Percentiles rank a stretch among this genome's conserved stretches.
These are phyloP conservation scores for Asterochloris erici DNA, from an alignment of 139 green algal genomes.

Conservation along the genomic window DNA sequence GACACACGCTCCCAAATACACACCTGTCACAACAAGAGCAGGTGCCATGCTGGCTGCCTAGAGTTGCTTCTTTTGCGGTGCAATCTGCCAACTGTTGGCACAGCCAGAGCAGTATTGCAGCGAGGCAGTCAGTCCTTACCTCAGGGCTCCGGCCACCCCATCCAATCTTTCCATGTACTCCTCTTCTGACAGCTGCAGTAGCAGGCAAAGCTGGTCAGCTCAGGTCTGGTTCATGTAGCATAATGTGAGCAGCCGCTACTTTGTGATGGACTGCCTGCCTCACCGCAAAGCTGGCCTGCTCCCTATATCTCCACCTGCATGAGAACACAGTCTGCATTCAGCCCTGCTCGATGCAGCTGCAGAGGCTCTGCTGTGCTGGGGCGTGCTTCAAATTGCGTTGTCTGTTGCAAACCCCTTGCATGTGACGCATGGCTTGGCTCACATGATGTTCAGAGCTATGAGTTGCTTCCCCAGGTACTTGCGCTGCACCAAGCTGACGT, in stretches of 20 bases:
- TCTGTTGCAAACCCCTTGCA: too few relatives aligned
- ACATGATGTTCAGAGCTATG: conserved; percentile 29
- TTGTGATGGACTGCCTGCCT: background rate
- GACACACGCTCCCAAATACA: background rate
- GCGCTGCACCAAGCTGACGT: conserved; percentile 19
- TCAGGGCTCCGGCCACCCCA: conserved; percentile 2
- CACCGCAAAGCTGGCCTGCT: conserved; percentile 19
- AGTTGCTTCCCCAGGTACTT: conserved; percentile 14
- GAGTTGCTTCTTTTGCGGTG: background rate
- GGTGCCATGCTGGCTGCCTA: background rate
- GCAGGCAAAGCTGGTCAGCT: background rate
- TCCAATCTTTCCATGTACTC: conserved; percentile 22
- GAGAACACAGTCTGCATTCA: too few relatives aligned
- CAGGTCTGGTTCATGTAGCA: too few relatives aligned
- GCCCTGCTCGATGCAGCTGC: too few relatives aligned
- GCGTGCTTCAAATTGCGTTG: too few relatives aligned
- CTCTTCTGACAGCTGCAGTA: conserved; percentile 18
- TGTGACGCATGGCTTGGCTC: background rate
- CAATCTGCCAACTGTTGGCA: background rate
- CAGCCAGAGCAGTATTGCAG: too few relatives aligned
- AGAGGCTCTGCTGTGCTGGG: too few relatives aligned
- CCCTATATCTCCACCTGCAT: background rate
- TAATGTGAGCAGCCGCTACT: too few relatives aligned
- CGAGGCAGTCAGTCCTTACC: too few relatives aligned
- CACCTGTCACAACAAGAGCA: background rate